These are phyloP conservation scores for Penicillium dipodomyicola DNA, from an alignment of 495 filamentous ascomycete genomes.

Conservation along the genomic window DNA sequence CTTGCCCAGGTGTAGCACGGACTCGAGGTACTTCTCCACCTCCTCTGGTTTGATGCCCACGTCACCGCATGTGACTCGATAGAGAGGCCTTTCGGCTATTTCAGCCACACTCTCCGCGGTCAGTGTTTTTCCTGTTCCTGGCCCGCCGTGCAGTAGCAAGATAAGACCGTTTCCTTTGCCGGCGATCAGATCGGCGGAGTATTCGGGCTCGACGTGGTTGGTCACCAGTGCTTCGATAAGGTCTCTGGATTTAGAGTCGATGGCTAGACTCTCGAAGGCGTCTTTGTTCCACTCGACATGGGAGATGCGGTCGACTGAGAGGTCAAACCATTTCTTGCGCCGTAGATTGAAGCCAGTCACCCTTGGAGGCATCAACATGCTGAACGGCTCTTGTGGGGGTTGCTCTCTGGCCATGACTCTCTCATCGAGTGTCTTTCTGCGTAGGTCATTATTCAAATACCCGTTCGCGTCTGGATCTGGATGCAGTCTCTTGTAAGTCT, in stretches of 20 bases:
- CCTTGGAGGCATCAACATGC: slow-evolving; percentile 28
- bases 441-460: background rate
- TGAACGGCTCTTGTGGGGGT: slow-evolving; percentile 11
- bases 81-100: slow-evolving; percentile 24
- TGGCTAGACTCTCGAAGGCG: slow-evolving; percentile 52
- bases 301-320: slow-evolving; percentile 34
- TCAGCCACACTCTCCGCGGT: slow-evolving; percentile 39
- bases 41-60: slow-evolving; percentile 38
- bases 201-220: slow-evolving; percentile 20
- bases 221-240: slow-evolving; percentile 53
- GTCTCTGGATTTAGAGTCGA: slow-evolving; percentile 51
- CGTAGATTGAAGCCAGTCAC: slow-evolving; percentile 37
- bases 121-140: slow-evolving; percentile 43
- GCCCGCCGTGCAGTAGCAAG: slow-evolving; percentile 52
- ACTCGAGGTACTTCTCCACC: slow-evolving; percentile 43
- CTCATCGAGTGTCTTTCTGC: background rate
- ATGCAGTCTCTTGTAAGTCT: slow-evolving; percentile 20
- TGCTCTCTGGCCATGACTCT: background rate
- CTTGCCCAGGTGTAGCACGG: slow-evolving; percentile 38
- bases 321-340: slow-evolving; percentile 42
- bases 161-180: slow-evolving; percentile 46
- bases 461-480: background rate
- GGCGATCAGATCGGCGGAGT: slow-evolving; percentile 32
- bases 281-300: slow-evolving; percentile 48
- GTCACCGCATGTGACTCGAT: slow-evolving; percentile 32